Percentiles rank a stretch among this genome's conserved stretches.
Conservation (phyloP, 371 early-diverging fungal genomes). For the Lichtheimia ornata region DNA sequence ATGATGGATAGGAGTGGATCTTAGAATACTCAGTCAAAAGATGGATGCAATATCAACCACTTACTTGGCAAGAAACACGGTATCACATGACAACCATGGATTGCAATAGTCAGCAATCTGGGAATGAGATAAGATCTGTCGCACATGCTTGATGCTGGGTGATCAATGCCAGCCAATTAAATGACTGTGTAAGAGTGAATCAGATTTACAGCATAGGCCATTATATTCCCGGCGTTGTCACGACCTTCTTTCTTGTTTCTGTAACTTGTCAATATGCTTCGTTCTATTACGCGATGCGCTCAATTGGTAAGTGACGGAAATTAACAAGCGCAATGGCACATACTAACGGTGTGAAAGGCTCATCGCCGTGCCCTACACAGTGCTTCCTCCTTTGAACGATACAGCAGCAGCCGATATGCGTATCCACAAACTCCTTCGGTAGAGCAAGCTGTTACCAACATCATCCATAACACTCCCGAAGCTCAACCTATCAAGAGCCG, state of each 20-base stretch:
- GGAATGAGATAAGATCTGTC: too few relatives aligned
- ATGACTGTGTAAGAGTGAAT: neutral
- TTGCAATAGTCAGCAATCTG: too few relatives aligned
- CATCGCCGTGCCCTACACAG: conserved; percentile 1
- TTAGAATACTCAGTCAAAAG: too few relatives aligned
- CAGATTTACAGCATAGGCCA: neutral
- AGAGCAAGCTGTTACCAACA: conserved; percentile 86
- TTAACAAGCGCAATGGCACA: neutral
- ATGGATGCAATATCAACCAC: too few relatives aligned
- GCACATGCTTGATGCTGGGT: neutral
- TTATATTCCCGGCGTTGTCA: neutral
- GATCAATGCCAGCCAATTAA: neutral
- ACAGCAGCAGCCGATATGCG: neutral
- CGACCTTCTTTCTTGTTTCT: neutral
- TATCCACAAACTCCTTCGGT: conserved; percentile 46
- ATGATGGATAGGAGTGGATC: too few relatives aligned
- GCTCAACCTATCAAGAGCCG: conserved; percentile 53
- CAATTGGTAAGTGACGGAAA: neutral
- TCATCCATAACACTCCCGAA: conserved; percentile 84
- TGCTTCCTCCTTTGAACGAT: neutral
- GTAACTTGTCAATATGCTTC: neutral
- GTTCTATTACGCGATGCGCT: neutral
- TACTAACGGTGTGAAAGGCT: neutral
- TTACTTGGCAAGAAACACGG: too few relatives aligned
- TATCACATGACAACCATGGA: too few relatives aligned